Base-by-base conservation (phyloP, 1,284 basidiomycete species). In the Ceratobasidium sp. region DNA sequence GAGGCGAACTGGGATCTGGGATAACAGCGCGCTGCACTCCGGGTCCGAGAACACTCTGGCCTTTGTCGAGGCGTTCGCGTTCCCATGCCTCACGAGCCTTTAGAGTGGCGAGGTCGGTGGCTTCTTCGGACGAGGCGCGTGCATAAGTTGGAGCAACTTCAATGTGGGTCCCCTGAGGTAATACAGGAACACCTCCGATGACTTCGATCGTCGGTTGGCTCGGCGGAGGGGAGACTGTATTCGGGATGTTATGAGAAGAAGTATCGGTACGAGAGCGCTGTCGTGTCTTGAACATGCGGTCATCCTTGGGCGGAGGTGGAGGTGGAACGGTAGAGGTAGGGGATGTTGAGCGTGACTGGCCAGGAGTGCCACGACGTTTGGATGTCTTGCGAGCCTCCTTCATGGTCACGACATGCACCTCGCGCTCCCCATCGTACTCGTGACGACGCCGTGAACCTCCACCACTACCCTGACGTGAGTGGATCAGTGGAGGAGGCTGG, bases 81-180 rank as follows among this genome's bases (percentile, higher is more conserved):
- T 62, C 75, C 75, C 44, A 73, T 58, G n/a, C 76, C 74, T 70
- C 76, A 62, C 61, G 74, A 60, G 30, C 78, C 77, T 49, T 70
- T n/a, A 64, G 75, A 73, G 28, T 66, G 63, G 75, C 76, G 75
- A 72, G 77, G 76, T 66, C 77, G 76, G 74, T 73, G 73, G 18
- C 71, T 72, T 14, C 75, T 73, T 60, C 66, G 38, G 66, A 70
- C 40, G 66, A 58, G 18, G 66, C 53, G 8, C 66, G 66, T 0
- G 33, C 21, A 42, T 58, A 70, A 16, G 28, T 21, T 14, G 40
- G 54, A 16, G 44, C 54, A 58, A 70, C 66, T 25, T 70, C 66
- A 42, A 70, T 42, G 42, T 70, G 66, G 36, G 66, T 70, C n/a
- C 66, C 66, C 48, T 70, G 54, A 59, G 66, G 66, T 21, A 70